A percentile compares a stretch with the other conserved stretches of the same genome.
Evolutionary conservation across 2,329 filamentous ascomycete genomes (phyloP).

Genomic region (Cladosporium sp.): DNA sequence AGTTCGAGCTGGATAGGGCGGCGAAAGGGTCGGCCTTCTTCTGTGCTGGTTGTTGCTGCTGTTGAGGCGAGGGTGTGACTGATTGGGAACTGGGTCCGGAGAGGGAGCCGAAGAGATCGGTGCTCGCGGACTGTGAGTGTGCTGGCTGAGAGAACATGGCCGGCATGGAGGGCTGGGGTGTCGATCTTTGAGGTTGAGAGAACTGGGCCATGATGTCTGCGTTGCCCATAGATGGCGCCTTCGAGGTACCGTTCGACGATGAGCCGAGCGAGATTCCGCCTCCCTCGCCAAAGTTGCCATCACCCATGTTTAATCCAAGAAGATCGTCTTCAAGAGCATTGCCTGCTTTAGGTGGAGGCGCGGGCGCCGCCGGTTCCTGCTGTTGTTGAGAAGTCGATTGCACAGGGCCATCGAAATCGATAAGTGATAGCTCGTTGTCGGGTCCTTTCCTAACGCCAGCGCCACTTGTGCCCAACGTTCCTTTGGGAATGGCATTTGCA

Average conservation of each 20-base stretch:
- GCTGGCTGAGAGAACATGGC: conserved; percentile 33
- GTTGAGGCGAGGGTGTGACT: conserved; percentile 49
- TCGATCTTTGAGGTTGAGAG: conserved; percentile 31
- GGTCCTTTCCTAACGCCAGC: conserved; percentile 66
- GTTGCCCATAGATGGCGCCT: conserved; percentile 36
- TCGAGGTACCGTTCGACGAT: conserved; percentile 35
- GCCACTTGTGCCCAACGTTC: conserved; percentile 68
- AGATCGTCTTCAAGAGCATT: conserved; percentile 85
- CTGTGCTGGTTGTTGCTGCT: conserved; percentile 29
- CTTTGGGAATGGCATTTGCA: conserved; percentile 79
- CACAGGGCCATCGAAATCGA: conserved; percentile 78
- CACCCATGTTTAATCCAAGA: conserved; percentile 80
- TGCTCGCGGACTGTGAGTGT: conserved; percentile 49
- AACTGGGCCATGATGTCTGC: conserved; percentile 40
- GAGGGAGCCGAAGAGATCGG: conserved; percentile 60
- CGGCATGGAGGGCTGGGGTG: conserved; percentile 24
- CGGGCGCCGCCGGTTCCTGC: conserved; percentile 37
- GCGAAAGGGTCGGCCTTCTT: conserved; percentile 63
- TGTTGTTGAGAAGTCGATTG: conserved; percentile 44
- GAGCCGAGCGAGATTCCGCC: conserved; percentile 73
- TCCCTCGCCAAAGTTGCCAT: conserved; percentile 68
- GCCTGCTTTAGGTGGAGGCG: conserved; percentile 50
- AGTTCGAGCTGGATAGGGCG: conserved; percentile 53
- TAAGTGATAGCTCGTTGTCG: conserved; percentile 82
- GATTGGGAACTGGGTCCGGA: conserved; percentile 52